Conservation (phyloP, 2,329 filamentous ascomycete species). For the Chaetothyriales sp. region DNA sequence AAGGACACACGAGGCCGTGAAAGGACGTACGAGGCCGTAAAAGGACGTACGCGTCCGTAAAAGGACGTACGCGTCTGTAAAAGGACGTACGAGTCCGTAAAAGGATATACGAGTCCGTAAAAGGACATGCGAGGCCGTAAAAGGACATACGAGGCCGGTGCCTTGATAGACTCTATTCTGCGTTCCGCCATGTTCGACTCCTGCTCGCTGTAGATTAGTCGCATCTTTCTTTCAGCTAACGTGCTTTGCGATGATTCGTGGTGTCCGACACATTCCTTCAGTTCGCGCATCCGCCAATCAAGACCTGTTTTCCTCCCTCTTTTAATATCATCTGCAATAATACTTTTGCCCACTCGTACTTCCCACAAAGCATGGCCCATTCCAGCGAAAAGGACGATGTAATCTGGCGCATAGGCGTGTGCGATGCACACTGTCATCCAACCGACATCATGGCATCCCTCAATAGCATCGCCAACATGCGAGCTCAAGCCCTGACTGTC, state of each 20-base stretch:
- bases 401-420: slow-evolving; percentile 46
- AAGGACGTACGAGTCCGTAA: background rate
- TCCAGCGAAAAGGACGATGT: slow-evolving; percentile 1
- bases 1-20: background rate
- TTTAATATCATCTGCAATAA: background rate
- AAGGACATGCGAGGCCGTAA: background rate
- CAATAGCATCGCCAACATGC: slow-evolving; percentile 42
- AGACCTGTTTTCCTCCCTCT: background rate
- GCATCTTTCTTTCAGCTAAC: too few relatives aligned
- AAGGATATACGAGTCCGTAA: background rate
- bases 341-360: background rate
- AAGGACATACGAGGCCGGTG: background rate
- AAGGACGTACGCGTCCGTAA: background rate
- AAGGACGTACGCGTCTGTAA: background rate
- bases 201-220: background rate
- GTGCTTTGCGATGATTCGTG: too few relatives aligned
- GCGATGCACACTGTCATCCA: slow-evolving; percentile 53
- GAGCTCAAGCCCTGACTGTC: slow-evolving; percentile 43
- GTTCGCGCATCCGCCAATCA: background rate
- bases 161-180: background rate
- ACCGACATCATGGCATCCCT: slow-evolving; percentile 50
- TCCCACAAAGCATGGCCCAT: background rate
- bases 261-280: too few relatives aligned
- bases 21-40: background rate
- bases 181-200: background rate